Conservation (phyloP, 441 rosid species). For the Erodium chrysanthum region DNA sequence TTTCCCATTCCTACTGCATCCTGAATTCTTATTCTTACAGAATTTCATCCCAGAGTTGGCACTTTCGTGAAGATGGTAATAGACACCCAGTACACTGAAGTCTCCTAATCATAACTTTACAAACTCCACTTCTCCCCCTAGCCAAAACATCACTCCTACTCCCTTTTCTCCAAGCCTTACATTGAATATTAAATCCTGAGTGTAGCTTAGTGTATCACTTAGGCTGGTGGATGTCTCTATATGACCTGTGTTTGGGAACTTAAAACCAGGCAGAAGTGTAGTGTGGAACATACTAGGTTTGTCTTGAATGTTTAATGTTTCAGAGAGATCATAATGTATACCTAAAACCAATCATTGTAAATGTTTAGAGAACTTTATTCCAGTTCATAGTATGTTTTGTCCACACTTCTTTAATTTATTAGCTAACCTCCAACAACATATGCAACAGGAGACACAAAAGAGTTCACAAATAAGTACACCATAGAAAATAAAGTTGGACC, state of each 20-base stretch:
- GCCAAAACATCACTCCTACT: no score
- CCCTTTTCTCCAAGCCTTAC: no score
- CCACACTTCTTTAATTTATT: not conserved
- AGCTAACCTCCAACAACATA: not conserved
- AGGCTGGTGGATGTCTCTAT: not conserved
- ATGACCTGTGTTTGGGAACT: not conserved
- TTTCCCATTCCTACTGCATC: slow-evolving; percentile 18
- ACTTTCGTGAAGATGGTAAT: not conserved
- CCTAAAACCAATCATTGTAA: not conserved
- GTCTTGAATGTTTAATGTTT: not conserved
- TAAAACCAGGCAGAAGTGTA: no score
- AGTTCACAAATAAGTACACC: no score
- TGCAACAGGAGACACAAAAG: not conserved
- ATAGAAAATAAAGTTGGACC: not conserved
- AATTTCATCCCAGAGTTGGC: slow-evolving; percentile 31
- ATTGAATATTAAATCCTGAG: no score
- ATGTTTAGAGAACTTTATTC: not conserved
- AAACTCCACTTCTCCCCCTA: no score
- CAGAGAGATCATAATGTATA: not conserved
- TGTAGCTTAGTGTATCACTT: not conserved
- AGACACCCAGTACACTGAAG: no score
- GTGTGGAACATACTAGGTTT: not conserved
- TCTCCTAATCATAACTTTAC: no score
- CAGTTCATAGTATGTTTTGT: not conserved
- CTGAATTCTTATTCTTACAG: not conserved